phyloP scores from a whole-genome alignment of 225 moss, liverwort and hornwort species.

The Physcomitrium patens region DNA sequence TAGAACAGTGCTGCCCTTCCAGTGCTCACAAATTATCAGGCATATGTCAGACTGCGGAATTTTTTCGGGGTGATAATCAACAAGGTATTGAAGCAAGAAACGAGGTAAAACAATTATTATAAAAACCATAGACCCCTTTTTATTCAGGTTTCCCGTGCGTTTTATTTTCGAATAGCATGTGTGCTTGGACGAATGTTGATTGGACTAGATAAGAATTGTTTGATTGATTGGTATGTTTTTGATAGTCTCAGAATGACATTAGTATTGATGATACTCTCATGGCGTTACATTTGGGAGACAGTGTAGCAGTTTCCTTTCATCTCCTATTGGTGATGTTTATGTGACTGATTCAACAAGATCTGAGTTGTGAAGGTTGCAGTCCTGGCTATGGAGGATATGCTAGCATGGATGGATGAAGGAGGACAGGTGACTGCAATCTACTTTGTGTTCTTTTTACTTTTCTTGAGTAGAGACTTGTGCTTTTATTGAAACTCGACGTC shows the following conservation, averaged over 20 bases:
- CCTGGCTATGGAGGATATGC: constrained; percentile 87
- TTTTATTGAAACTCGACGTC: too few relatives aligned
- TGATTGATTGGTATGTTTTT: not conserved
- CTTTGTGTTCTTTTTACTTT: not conserved
- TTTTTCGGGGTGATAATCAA: constrained; percentile 76
- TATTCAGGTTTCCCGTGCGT: constrained; percentile 1
- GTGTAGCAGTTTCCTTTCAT: not conserved
- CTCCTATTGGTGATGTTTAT: constrained; percentile 9
- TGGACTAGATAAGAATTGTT: constrained; percentile 1
- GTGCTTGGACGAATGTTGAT: constrained; percentile 11
- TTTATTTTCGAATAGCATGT: not conserved
- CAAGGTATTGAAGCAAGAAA: constrained; percentile 84
- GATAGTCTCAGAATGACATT: not conserved
- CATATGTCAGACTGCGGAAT: constrained; percentile 64
- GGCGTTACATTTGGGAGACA: not conserved
- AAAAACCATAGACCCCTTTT: not conserved
- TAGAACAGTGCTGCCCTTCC: too few relatives aligned
- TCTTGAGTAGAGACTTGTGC: not conserved
- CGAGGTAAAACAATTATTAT: constrained; percentile 47
- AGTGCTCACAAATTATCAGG: constrained; percentile 21
- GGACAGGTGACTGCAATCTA: constrained; percentile 55
- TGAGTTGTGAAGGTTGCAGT: constrained; percentile 61
- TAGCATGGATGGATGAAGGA: constrained; percentile 82
- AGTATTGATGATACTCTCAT: not conserved
- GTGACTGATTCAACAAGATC: constrained; percentile 10